These are phyloP conservation scores for Lepidium sativum DNA, from an alignment of 345 rosid genomes.

Conservation along the genomic window DNA sequence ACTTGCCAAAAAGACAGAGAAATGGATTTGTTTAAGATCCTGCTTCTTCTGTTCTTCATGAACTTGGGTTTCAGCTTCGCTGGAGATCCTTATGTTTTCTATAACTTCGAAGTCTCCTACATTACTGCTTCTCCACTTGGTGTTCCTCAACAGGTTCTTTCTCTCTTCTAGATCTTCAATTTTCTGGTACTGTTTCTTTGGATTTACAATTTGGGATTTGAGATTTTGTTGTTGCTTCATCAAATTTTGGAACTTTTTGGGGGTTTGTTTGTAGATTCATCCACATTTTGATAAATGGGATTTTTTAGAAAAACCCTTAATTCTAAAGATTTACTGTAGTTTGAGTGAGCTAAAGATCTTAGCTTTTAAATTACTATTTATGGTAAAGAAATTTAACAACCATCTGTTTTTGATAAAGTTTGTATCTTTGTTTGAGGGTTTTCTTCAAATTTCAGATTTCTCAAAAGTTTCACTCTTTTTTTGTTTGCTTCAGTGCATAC, in stretches of 20 bases:
- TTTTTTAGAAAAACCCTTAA: not conserved
- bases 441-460: constrained; percentile 17
- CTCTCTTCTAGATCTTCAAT: constrained; percentile 25
- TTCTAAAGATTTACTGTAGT: not conserved
- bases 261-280: not conserved
- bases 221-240: not conserved
- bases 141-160: constrained; percentile 74
- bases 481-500: not conserved
- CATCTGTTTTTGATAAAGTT: constrained; percentile 5
- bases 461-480: constrained; percentile 10
- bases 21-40: constrained; percentile 48
- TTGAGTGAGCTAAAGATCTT: constrained; percentile 2
- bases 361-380: constrained; percentile 4
- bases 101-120: constrained; percentile 74
- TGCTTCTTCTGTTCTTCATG: constrained; percentile 40
- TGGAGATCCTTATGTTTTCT: constrained; percentile 63
- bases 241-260: not conserved
- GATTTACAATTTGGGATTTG: not conserved
- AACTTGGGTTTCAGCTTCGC: constrained; percentile 45
- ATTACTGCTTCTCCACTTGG: constrained; percentile 97
- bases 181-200: not conserved
- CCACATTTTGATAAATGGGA: not conserved
- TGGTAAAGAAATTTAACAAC: not conserved
- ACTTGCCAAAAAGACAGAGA: not conserved
- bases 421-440: constrained; percentile 13